These are phyloP conservation scores for Friedmanniomyces simplex DNA, from an alignment of 495 filamentous ascomycete genomes.

Conservation along the genomic window DNA sequence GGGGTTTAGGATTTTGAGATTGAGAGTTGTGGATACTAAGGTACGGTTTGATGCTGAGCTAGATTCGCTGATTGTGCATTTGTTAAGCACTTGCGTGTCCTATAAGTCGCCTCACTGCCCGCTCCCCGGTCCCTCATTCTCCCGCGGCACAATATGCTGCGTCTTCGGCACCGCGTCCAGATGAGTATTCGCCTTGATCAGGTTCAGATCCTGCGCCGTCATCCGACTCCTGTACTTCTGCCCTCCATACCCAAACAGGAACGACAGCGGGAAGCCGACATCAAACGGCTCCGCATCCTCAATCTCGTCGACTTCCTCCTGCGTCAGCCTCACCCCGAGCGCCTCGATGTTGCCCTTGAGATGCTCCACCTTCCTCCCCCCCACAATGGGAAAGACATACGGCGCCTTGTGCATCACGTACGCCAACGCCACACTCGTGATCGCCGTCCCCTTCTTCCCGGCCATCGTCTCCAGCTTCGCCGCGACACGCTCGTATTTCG, in stretches of 20 bases:
- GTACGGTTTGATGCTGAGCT: too few species aligned
- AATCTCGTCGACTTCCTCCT: slow-evolving; percentile 56
- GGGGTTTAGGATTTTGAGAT: too few species aligned
- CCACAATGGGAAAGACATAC: slow-evolving; percentile 68
- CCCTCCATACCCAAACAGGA: slow-evolving; percentile 11
- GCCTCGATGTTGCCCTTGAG: slow-evolving; percentile 61
- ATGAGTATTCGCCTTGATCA: slow-evolving; percentile 1
- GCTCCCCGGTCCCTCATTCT: background rate
- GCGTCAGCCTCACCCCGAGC: slow-evolving; percentile 43
- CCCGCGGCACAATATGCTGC: background rate
- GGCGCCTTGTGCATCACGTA: slow-evolving; percentile 66
- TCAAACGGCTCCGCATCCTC: slow-evolving; percentile 53
- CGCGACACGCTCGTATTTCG: slow-evolving; percentile 34
- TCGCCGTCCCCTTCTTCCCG: slow-evolving; percentile 33
- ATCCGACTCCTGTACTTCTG: slow-evolving; percentile 1
- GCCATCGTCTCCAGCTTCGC: slow-evolving; percentile 49
- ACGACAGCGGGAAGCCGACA: slow-evolving; percentile 45
- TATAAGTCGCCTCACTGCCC: background rate
- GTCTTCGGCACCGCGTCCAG: slow-evolving; percentile 7
- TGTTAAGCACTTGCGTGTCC: too few species aligned
- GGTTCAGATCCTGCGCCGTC: slow-evolving; percentile 7
- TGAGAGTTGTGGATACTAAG: background rate
- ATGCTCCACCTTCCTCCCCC: slow-evolving; percentile 55
- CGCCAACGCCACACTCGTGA: slow-evolving; percentile 51
- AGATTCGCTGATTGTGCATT: background rate